These are phyloP conservation scores for Vickermania ingenoplastis DNA, from an alignment of 208 protist species.

Conservation along the genomic window DNA sequence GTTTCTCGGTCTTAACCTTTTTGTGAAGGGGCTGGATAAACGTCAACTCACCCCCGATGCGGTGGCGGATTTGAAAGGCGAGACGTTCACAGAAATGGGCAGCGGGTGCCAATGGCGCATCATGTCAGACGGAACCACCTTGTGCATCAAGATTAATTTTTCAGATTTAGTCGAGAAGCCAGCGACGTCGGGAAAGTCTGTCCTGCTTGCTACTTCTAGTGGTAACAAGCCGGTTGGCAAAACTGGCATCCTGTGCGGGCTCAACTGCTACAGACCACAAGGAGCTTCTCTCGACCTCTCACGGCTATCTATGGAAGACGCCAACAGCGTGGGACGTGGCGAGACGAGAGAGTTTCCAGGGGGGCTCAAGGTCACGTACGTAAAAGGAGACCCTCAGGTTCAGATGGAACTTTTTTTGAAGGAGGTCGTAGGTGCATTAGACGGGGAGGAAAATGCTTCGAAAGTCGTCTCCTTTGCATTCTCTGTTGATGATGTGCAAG, in stretches of 20 bases:
- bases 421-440: no score
- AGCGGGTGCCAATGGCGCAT: constrained; percentile 44
- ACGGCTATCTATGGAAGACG: constrained; percentile 13
- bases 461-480: constrained; percentile 12
- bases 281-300: constrained; percentile 20
- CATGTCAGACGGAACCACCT: constrained; percentile 19
- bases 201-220: constrained; percentile 48
- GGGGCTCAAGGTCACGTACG: neutral
- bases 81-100: constrained; percentile 28
- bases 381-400: no score
- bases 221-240: constrained; percentile 63
- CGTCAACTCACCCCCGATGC: constrained; percentile 18
- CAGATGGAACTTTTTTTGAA: no score
- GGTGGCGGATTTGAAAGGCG: constrained; percentile 14
- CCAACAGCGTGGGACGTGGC: neutral
- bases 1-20: constrained; percentile 73
- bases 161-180: constrained; percentile 17
- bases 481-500: constrained; percentile 12
- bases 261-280: constrained; percentile 58
- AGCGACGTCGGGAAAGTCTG: constrained; percentile 51
- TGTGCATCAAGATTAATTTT: constrained; percentile 66
- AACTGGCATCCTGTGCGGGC: constrained; percentile 49
- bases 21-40: constrained; percentile 35
- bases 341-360: neutral
- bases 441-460: constrained; percentile 11